Base-by-base conservation (phyloP, 805 yeast species). In the Starmerella apicola region DNA sequence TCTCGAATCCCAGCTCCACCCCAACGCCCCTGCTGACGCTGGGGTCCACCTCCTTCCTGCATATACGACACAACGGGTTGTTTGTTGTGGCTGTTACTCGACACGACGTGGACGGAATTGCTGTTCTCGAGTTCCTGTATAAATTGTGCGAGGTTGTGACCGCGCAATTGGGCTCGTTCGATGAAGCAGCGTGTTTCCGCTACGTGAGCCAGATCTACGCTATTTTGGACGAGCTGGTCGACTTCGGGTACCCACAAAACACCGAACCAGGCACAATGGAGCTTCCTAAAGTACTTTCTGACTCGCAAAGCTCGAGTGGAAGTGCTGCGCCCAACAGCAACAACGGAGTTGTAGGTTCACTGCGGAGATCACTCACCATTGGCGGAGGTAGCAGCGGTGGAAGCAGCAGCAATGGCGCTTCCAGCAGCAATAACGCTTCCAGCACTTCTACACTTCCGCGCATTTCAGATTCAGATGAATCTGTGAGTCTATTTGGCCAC, bases 21-120 rank as follows among this genome's bases (percentile, higher is more conserved):
- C 39, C 39, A 16, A 71, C 83, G 0, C 88, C 91, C 0, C 68
- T 81, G 1, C 62, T 88, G 32, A 91, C 97, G 0, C 62, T 91
- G 32, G 97, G 97, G 1, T 82, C 94, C 0, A 91, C 97, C 0
- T 79, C 95, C 0, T 91, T 88, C 55, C 68, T 84, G 39, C 86
- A 84, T 54, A 76, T 82, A 35, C 73, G 72, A 48, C 64, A 66
- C 42, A 65, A 67, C 12, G 64, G 68, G 37, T 51, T 88, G 13
- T 91, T 93, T 80, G 52, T 84, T 7, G 94, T 86, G 9, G 94
- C 86, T 0, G 85, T 86, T n/a, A 74, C 93, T 1, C 70, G 96
- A 46, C 78, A 84, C 32, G 91, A 88, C 55, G 82, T 78, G 27
- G 95, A 88, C 56, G 85, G 86, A 25, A 73, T 85, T 1, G 58